phyloP scores from a whole-genome alignment of 1,139 yeast species.

The Kurtzmaniella quercitrusa region DNA sequence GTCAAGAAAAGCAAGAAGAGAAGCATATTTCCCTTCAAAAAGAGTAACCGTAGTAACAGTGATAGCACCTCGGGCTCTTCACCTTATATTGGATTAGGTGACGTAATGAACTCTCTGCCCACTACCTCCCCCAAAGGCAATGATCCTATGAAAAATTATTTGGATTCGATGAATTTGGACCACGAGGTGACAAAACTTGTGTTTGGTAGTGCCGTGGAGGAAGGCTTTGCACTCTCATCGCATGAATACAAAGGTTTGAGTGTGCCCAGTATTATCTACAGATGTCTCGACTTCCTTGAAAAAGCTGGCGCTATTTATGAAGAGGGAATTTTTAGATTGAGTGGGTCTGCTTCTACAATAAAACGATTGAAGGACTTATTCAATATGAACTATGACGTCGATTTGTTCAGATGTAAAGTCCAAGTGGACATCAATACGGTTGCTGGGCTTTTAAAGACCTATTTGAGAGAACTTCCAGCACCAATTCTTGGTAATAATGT shows the following conservation, averaged over 20 bases:
- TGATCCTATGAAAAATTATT: constrained; percentile 28
- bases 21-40: constrained; percentile 58
- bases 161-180: constrained; percentile 38
- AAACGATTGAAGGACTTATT: constrained; percentile 69
- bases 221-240: constrained; percentile 49
- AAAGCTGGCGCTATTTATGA: constrained; percentile 71
- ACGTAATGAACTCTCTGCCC: constrained; percentile 15
- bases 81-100: constrained; percentile 9
- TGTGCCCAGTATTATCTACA: constrained; percentile 73
- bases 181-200: constrained; percentile 35
- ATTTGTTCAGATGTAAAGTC: constrained; percentile 43
- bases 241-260: constrained; percentile 38
- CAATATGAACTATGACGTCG: constrained; percentile 62
- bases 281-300: constrained; percentile 70
- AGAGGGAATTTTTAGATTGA: constrained; percentile 87
- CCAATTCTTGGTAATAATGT: constrained; percentile 54
- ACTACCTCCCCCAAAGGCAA: constrained; percentile 6
- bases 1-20: constrained; percentile 48
- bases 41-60: constrained; percentile 13
- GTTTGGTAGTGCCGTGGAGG: constrained; percentile 64
- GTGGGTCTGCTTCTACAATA: constrained; percentile 84
- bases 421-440: constrained; percentile 69
- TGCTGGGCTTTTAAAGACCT: constrained; percentile 72
- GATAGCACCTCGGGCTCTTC: constrained; percentile 3
- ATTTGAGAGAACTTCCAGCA: constrained; percentile 66